Conservation (phyloP, 371 early-diverging fungal genomes). For the Actinomortierella wolfii region DNA sequence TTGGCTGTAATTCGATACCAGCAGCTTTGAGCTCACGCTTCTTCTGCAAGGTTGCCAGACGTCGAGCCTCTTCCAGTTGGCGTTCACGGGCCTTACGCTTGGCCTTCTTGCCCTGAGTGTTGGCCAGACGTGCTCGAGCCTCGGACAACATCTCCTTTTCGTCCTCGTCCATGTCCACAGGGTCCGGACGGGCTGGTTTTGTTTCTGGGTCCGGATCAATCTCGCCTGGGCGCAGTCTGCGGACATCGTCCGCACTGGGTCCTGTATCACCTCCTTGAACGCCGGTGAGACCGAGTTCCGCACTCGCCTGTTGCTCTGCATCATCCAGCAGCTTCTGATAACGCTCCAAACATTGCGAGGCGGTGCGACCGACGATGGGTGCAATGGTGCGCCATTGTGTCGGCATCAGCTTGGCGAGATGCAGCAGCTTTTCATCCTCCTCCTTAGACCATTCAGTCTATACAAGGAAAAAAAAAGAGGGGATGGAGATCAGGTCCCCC, state of each 20-base stretch:
- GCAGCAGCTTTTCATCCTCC: constrained; percentile 96
- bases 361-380: constrained; percentile 97
- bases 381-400: constrained; percentile 99
- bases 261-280: constrained; percentile 72
- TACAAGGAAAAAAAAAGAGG: constrained; percentile 4
- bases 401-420: constrained; percentile 98
- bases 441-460: constrained; percentile 98
- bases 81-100: constrained; percentile 98
- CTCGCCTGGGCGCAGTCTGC: constrained; percentile 92
- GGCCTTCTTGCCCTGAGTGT: constrained; percentile 98
- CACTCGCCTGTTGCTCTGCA: constrained; percentile 80
- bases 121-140: constrained; percentile 97
- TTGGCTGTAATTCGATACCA: constrained; percentile 79
- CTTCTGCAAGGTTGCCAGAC: constrained; percentile 91
- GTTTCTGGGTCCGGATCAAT: constrained; percentile 97
- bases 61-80: constrained; percentile 94
- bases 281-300: constrained; percentile 71
- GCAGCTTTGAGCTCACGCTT: constrained; percentile 96
- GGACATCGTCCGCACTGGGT: constrained; percentile 77
- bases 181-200: constrained; percentile 96
- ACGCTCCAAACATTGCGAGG: constrained; percentile 96
- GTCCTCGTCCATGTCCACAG: constrained; percentile 99
- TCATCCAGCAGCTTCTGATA: constrained; percentile 96
- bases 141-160: constrained; percentile 99
- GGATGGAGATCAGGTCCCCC: not conserved